These are phyloP conservation scores for Holtermannia corniformis DNA, from an alignment of 768 basidiomycete species.

Conservation along the genomic window DNA sequence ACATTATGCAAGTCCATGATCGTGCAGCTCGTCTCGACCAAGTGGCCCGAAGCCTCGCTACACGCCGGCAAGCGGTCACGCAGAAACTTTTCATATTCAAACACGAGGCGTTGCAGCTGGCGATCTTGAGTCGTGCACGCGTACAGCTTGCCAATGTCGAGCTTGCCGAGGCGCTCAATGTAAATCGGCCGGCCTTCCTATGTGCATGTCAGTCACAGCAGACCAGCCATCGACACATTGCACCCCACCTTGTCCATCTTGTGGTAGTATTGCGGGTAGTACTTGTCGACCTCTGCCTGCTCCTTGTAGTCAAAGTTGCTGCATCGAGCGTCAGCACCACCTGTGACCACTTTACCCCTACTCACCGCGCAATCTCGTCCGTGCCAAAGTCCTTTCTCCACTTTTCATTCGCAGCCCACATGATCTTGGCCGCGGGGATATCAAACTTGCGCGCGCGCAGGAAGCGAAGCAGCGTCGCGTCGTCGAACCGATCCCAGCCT, in stretches of 20 bases:
- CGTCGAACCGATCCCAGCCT: conserved; percentile 41
- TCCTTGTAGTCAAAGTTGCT: conserved; percentile 84
- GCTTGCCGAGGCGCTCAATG: conserved; percentile 81
- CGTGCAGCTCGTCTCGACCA: conserved; percentile 94
- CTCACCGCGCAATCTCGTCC: conserved; percentile 44
- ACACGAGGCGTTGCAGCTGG: conserved; percentile 75
- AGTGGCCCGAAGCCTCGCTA: conserved; percentile 56
- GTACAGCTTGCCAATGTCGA: conserved; percentile 79
- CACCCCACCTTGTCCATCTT: conserved; percentile 74
- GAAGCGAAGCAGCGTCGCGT: conserved; percentile 52
- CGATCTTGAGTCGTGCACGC: conserved; percentile 73
- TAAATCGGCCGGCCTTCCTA: conserved; percentile 93
- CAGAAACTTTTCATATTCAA: conserved; percentile 86
- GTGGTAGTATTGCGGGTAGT: conserved; percentile 94
- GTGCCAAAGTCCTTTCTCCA: conserved; percentile 72
- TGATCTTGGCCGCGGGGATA: conserved; percentile 64
- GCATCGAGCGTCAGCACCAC: conserved; percentile 5
- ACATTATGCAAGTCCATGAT: conserved; percentile 75
- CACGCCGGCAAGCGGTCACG: conserved; percentile 70
- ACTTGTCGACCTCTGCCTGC: conserved; percentile 71
- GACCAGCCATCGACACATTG: not conserved
- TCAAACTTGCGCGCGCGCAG: conserved; percentile 90
- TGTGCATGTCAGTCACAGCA: no score
- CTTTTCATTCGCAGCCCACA: conserved; percentile 70
- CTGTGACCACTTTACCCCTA: conserved; percentile 3